Evolutionary conservation across 73 alveolate species (phyloP).

Genomic region (Tetrahymena borealis): DNA sequence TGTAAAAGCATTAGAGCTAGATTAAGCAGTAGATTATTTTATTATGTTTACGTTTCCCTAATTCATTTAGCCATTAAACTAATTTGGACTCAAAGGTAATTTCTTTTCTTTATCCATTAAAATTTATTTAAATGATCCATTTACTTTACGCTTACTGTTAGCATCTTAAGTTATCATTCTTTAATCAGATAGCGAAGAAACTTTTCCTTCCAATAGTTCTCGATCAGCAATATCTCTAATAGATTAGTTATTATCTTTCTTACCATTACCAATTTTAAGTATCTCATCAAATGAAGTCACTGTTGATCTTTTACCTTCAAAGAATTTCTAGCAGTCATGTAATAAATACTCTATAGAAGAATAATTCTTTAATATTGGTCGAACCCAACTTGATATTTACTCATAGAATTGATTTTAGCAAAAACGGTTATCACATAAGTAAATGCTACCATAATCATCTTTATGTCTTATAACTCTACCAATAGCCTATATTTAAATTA

Average conservation of each 20-base stretch:
- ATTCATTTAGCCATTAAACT: no score
- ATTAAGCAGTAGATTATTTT: no score
- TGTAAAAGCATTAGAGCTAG: no score
- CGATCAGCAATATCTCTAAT: background rate
- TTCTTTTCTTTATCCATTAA: background rate
- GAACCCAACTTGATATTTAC: background rate
- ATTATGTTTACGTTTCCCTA: no score
- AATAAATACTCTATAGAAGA: background rate
- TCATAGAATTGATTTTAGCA: background rate
- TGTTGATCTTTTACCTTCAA: background rate
- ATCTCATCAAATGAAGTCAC: background rate
- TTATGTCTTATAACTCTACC: constrained; percentile 84
- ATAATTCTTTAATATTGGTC: background rate
- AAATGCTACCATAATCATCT: constrained; percentile 59
- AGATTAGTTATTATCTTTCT: background rate
- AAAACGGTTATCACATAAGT: background rate
- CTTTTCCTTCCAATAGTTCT: background rate
- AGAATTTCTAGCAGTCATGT: background rate
- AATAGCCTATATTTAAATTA: constrained; percentile 38
- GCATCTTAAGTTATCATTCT: background rate
- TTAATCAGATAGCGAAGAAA: background rate
- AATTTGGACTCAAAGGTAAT: background rate
- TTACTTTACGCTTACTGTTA: background rate
- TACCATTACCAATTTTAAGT: background rate
- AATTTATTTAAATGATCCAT: background rate